Evolutionary conservation across 1,284 basidiomycete genomes (phyloP).

Genomic region (Trametes versicolor): DNA sequence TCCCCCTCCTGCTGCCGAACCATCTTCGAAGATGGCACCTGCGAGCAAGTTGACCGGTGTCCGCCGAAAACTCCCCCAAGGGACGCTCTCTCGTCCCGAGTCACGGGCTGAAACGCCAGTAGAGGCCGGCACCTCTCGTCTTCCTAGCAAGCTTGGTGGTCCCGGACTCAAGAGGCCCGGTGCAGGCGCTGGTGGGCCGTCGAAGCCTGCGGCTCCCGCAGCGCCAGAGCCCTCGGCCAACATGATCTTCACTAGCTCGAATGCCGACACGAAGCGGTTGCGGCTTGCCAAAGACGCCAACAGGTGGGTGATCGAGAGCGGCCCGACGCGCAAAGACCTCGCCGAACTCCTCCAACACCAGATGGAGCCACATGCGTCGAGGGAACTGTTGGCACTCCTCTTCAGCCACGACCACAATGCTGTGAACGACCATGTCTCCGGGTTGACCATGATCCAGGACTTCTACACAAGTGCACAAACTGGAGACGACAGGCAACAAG

Average conservation of each 20-base stretch:
- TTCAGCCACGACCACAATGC: constrained; percentile 98
- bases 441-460: constrained; percentile 78
- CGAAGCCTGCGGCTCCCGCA: constrained; percentile 46
- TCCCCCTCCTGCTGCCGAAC: constrained; percentile 31
- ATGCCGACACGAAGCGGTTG: constrained; percentile 75
- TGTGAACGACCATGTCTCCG: constrained; percentile 91
- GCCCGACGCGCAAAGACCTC: constrained; percentile 86
- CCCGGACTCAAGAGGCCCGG: constrained; percentile 62
- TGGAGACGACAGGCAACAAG: constrained; percentile 72
- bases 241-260: constrained; percentile 76
- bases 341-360: constrained; percentile 89
- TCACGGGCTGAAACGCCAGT: constrained; percentile 65
- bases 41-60: constrained; percentile 67
- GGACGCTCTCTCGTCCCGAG: constrained; percentile 63
- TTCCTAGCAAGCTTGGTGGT: constrained; percentile 52
- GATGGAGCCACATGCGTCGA: constrained; percentile 88
- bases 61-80: constrained; percentile 76
- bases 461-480: constrained; percentile 72
- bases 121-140: constrained; percentile 54
- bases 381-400: constrained; percentile 80
- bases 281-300: constrained; percentile 85
- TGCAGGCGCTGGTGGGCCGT: constrained; percentile 42
- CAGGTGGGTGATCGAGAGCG: constrained; percentile 87
- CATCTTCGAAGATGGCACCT: constrained; percentile 35
- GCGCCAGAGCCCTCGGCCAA: constrained; percentile 47